These are phyloP conservation scores for Clavispora phyllophila DNA, from an alignment of 805 yeast species.

Conservation along the genomic window DNA sequence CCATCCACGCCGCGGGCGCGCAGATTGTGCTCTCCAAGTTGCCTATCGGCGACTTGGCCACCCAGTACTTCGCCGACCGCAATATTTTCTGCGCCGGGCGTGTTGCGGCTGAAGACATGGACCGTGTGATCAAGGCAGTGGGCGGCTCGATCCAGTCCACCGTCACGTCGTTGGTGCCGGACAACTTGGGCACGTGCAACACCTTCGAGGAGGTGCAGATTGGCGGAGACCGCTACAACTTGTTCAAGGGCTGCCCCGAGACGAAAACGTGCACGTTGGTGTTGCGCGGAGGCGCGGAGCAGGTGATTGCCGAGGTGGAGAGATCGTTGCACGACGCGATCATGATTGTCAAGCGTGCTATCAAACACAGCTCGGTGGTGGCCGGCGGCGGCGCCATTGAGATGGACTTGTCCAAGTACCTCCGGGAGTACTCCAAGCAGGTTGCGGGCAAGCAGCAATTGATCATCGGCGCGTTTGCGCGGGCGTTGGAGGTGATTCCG, in stretches of 20 bases:
- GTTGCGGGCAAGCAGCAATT: slow-evolving; percentile 96
- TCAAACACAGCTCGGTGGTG: slow-evolving; percentile 79
- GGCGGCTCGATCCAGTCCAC: slow-evolving; percentile 86
- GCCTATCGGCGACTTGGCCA: slow-evolving; percentile 98
- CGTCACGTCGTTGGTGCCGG: slow-evolving; percentile 59
- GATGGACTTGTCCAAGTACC: slow-evolving; percentile 88
- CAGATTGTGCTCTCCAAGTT: slow-evolving; percentile 87
- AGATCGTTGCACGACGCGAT: slow-evolving; percentile 97
- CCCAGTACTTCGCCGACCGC: slow-evolving; percentile 96
- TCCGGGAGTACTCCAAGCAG: slow-evolving; percentile 80
- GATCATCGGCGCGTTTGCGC: slow-evolving; percentile 87
- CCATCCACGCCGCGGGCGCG: slow-evolving; percentile 81
- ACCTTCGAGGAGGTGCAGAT: slow-evolving; percentile 89
- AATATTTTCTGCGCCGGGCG: slow-evolving; percentile 97
- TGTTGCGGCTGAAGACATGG: slow-evolving; percentile 83
- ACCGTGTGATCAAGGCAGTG: slow-evolving; percentile 86
- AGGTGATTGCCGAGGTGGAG: slow-evolving; percentile 96
- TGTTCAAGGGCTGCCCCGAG: slow-evolving; percentile 88
- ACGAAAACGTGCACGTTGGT: slow-evolving; percentile 91
- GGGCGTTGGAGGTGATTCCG: slow-evolving; percentile 92
- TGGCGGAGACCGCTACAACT: slow-evolving; percentile 91
- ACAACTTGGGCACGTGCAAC: slow-evolving; percentile 50
- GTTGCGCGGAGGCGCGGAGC: slow-evolving; percentile 97
- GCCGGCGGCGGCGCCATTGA: slow-evolving; percentile 99
- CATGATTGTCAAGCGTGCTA: slow-evolving; percentile 95